Percentiles rank a stretch among this genome's conserved stretches.
Evolutionary conservation across 306 rosid species (phyloP).

Genomic region (Rosa persica): DNA sequence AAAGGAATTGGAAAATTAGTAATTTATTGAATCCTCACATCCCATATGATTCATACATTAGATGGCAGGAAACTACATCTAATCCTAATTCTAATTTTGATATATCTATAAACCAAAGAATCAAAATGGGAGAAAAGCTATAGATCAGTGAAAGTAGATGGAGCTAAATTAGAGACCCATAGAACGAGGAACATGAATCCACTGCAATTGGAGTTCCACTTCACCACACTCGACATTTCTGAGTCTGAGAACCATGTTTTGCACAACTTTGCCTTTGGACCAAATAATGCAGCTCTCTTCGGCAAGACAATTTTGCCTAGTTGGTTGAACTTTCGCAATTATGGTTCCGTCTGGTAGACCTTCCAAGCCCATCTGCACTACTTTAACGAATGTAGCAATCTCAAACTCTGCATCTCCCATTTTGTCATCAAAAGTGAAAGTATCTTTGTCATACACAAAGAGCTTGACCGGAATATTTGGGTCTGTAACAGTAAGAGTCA

Average conservation of each 20-base stretch:
- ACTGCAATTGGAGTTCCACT: conserved; percentile 65
- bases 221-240: conserved; percentile 79
- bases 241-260: conserved; percentile 66
- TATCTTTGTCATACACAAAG: conserved; percentile 73
- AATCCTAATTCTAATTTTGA: too few species aligned
- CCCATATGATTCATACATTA: too few species aligned
- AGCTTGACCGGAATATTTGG: conserved; percentile 53
- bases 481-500: conserved; percentile 69
- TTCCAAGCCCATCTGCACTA: conserved; percentile 35
- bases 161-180: conserved; percentile 32
- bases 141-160: not conserved
- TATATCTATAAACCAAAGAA: too few species aligned
- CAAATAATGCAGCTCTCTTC: conserved; percentile 66
- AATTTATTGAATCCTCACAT: too few species aligned
- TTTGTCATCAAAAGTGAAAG: conserved; percentile 66
- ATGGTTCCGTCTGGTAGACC: conserved; percentile 52
- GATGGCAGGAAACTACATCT: too few species aligned
- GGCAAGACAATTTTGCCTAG: conserved; percentile 58
- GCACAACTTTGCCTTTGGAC: conserved; percentile 52
- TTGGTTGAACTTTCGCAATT: conserved; percentile 49
- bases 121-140: not conserved
- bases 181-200: conserved; percentile 75
- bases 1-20: too few species aligned
- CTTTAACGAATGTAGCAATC: conserved; percentile 48
- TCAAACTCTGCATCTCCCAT: conserved; percentile 87